Evolutionary conservation across 1,284 basidiomycete species (phyloP).

Genomic region (Blastosporella zonata): DNA sequence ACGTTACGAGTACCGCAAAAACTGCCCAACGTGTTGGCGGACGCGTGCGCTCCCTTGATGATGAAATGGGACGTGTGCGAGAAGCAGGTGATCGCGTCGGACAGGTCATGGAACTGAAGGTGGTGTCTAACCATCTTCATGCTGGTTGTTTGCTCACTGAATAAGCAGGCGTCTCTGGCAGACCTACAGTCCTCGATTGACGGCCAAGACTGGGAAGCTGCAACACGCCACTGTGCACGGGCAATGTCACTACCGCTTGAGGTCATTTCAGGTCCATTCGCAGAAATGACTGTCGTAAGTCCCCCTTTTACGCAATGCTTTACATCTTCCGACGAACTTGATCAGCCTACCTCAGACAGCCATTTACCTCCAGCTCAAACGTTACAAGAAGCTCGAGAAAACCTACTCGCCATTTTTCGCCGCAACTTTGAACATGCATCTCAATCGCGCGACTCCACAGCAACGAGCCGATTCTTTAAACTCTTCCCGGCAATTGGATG

Average conservation of each 20-base stretch:
- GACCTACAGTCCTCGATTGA: slow-evolving; percentile 79
- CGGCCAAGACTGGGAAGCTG: slow-evolving; percentile 91
- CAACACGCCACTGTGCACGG: slow-evolving; percentile 84
- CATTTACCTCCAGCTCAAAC: slow-evolving; percentile 86
- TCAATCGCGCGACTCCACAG: slow-evolving; percentile 74
- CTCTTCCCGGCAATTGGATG: slow-evolving; percentile 93
- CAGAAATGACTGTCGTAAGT: slow-evolving; percentile 82
- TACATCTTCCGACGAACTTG: neutral
- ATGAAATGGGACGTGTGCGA: slow-evolving; percentile 85
- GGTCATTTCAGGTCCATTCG: slow-evolving; percentile 83
- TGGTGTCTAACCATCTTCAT: slow-evolving; percentile 28
- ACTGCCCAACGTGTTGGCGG: slow-evolving; percentile 91
- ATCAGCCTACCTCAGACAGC: slow-evolving; percentile 79
- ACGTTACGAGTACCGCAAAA: slow-evolving; percentile 67
- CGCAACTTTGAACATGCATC: slow-evolving; percentile 80
- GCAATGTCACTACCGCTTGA: slow-evolving; percentile 82
- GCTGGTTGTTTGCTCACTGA: slow-evolving; percentile 3
- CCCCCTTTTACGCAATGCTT: neutral
- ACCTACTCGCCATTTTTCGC: slow-evolving; percentile 78
- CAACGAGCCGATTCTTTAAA: slow-evolving; percentile 94
- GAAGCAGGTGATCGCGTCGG: slow-evolving; percentile 83
- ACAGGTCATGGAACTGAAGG: slow-evolving; percentile 90
- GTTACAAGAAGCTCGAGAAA: slow-evolving; percentile 70
- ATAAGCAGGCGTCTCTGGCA: slow-evolving; percentile 68
- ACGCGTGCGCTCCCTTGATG: slow-evolving; percentile 83